A percentile compares a stretch with the other conserved stretches of the same genome.
These are phyloP conservation scores for Podila epigama DNA, from an alignment of 192 early-diverging fungal species.

Conservation along the genomic window DNA sequence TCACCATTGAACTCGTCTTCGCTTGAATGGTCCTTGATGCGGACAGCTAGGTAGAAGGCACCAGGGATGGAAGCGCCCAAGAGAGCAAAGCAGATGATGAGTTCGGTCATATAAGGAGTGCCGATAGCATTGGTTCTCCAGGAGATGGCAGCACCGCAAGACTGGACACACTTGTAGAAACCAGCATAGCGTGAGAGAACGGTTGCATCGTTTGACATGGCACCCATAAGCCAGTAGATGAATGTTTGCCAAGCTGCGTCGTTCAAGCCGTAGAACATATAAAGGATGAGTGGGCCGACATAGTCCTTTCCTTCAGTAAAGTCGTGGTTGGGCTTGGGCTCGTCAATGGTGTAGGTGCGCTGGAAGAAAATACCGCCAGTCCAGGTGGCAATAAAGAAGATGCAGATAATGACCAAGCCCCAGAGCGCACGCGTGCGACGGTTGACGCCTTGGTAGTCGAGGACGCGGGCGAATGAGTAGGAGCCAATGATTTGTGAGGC, in stretches of 20 bases:
- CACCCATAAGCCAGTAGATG: constrained; percentile 87
- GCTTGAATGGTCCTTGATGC: constrained; percentile 38
- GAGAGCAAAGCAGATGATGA: constrained; percentile 50
- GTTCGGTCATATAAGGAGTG: constrained; percentile 38
- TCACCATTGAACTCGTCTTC: constrained; percentile 4
- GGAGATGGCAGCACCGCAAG: constrained; percentile 73
- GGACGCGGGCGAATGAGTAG: constrained; percentile 67
- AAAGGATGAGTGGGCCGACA: constrained; percentile 70
- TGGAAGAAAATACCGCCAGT: constrained; percentile 69
- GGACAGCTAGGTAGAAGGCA: constrained; percentile 20
- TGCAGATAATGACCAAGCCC: constrained; percentile 57
- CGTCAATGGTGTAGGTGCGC: constrained; percentile 53
- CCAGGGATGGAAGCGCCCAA: constrained; percentile 49
- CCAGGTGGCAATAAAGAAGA: constrained; percentile 69
- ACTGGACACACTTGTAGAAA: constrained; percentile 94
- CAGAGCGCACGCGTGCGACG: constrained; percentile 72
- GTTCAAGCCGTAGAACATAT: constrained; percentile 76
- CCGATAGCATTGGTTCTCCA: constrained; percentile 71
- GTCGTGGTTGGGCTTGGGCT: constrained; percentile 47
- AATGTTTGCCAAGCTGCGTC: constrained; percentile 84
- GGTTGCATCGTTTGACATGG: constrained; percentile 83
- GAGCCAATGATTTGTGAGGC: constrained; percentile 76
- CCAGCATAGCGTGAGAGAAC: constrained; percentile 78
- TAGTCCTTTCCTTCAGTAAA: constrained; percentile 54
- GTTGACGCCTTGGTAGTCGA: constrained; percentile 62